These are phyloP conservation scores for Puccinia novopanici DNA, from an alignment of 1,284 basidiomycete genomes.

Conservation along the genomic window DNA sequence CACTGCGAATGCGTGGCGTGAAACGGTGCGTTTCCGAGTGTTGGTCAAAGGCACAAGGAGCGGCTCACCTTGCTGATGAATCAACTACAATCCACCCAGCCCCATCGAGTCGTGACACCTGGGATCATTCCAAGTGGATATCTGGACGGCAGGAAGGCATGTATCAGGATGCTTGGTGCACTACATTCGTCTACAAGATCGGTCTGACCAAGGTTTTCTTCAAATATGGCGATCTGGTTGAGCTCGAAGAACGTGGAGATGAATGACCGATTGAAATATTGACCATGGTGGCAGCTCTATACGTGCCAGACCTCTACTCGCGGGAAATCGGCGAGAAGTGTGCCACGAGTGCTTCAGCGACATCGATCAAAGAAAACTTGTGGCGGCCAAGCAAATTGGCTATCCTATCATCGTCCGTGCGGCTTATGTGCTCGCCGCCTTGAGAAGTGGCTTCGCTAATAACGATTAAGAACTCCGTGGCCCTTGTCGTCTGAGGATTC, in stretches of 20 bases:
- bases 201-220: constrained; percentile 99
- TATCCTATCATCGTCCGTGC: no score
- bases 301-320: constrained; percentile 86
- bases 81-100: constrained; percentile 90
- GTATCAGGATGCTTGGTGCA: constrained; percentile 84
- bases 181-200: constrained; percentile 84
- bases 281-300: constrained; percentile 99
- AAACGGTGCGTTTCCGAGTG: constrained; percentile 98
- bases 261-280: constrained; percentile 77
- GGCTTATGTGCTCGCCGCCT: no score
- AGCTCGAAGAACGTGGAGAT: constrained; percentile 93
- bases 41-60: constrained; percentile 93
- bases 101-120: constrained; percentile 98
- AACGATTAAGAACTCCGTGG: no score
- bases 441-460: no score
- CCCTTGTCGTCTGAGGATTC: no score
- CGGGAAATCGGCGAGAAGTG: constrained; percentile 90
- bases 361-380: no score
- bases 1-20: constrained; percentile 66
- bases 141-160: no score
- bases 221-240: constrained; percentile 97
- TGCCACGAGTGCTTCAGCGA: no score
- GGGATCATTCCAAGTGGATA: no score
- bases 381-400: no score
- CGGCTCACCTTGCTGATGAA: constrained; percentile 88